Percentiles rank a stretch among this genome's conserved stretches.
Conservation (phyloP, 345 rosid genomes). For the Angophora floribunda region DNA sequence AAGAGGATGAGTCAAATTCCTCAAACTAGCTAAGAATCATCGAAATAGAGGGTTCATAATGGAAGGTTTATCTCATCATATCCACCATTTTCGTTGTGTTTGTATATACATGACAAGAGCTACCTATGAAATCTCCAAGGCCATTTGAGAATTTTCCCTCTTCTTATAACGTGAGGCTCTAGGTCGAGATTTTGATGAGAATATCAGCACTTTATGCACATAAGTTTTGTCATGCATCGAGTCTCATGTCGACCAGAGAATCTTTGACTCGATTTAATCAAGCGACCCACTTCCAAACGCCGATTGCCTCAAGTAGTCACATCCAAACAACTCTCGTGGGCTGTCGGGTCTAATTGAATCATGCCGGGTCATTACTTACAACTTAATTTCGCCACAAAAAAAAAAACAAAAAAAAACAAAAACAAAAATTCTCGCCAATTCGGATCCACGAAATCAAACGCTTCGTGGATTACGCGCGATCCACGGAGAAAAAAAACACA, state of each 20-base stretch:
- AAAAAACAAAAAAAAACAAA: no score
- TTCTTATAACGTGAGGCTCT: not conserved
- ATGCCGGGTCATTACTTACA: not conserved
- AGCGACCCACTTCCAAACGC: not conserved
- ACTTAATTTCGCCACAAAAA: no score
- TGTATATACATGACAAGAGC: not conserved
- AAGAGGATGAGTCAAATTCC: not conserved
- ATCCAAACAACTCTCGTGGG: not conserved
- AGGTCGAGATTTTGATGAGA: no score
- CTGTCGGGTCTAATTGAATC: not conserved
- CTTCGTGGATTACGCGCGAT: not conserved
- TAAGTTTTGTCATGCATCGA: accelerated
- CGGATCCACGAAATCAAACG: not conserved
- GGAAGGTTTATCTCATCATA: not conserved
- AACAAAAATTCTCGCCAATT: not conserved
- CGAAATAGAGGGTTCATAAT: not conserved
- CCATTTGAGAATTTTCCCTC: not conserved
- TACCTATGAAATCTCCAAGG: not conserved
- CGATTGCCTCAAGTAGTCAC: not conserved
- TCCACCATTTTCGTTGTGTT: not conserved
- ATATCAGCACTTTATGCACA: not conserved
- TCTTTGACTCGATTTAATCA: not conserved
- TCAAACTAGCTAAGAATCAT: not conserved
- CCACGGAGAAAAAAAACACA: not conserved
- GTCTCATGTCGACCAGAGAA: not conserved